Evolutionary conservation across 2,329 filamentous ascomycete genomes (phyloP).

Genomic region (Ampelomyces quisqualis): DNA sequence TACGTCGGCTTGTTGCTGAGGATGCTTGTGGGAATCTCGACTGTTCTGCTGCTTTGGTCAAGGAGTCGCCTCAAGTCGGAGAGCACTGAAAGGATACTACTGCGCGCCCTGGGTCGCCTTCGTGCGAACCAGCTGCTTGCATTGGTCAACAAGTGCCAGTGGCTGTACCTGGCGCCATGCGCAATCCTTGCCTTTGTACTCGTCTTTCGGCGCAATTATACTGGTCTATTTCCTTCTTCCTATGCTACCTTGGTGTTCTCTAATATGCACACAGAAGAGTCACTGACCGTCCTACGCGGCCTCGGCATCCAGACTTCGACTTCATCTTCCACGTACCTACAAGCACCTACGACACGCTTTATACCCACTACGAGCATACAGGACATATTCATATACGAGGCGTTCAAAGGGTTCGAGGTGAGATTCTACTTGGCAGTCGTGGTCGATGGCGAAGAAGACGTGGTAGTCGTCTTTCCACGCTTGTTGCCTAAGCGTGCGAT

Average conservation of each 20-base stretch:
- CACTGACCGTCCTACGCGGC: slow-evolving; percentile 81
- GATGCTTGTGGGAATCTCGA: slow-evolving; percentile 45
- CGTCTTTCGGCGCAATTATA: slow-evolving; percentile 53
- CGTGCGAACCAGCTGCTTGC: slow-evolving; percentile 30
- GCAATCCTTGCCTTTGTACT: slow-evolving; percentile 47
- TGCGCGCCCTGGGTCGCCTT: slow-evolving; percentile 7
- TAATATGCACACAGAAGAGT: slow-evolving; percentile 62
- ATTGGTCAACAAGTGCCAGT: slow-evolving; percentile 44
- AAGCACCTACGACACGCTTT: slow-evolving; percentile 64
- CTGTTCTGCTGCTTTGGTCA: slow-evolving; percentile 41
- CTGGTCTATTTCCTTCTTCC: slow-evolving; percentile 44
- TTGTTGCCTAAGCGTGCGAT: slow-evolving; percentile 72
- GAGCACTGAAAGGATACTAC: slow-evolving; percentile 3
- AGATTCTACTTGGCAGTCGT: slow-evolving; percentile 86
- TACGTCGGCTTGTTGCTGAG: slow-evolving; percentile 50
- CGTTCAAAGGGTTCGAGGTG: slow-evolving; percentile 89
- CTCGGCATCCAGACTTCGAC: slow-evolving; percentile 87
- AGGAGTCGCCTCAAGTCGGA: slow-evolving; percentile 23
- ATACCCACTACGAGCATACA: slow-evolving; percentile 91
- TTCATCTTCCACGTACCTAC: slow-evolving; percentile 67
- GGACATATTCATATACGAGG: slow-evolving; percentile 93
- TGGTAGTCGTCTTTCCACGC: slow-evolving; percentile 92
- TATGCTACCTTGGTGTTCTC: not conserved
- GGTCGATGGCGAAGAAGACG: slow-evolving; percentile 81
- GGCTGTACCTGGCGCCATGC: slow-evolving; percentile 45